phyloP scores from a whole-genome alignment of 108 stramenopile species.

The Asterionellopsis glacialis region DNA sequence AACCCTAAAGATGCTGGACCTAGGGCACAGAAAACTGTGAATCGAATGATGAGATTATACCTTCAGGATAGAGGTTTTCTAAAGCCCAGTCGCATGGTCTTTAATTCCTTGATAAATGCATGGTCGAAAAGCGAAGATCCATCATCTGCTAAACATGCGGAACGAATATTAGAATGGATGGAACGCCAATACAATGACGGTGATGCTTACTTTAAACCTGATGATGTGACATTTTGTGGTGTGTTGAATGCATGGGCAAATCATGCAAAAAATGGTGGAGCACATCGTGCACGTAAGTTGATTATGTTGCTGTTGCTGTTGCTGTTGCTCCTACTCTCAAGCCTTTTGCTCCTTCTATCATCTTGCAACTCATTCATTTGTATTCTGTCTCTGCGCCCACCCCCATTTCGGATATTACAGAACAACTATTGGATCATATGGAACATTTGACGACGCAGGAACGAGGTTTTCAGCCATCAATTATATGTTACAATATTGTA shows the following conservation, averaged over 20 bases:
- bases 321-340: too few species aligned
- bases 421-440: conserved; percentile 69
- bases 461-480: conserved; percentile 33
- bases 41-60: conserved; percentile 71
- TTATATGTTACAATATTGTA: conserved; percentile 53
- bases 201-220: conserved; percentile 55
- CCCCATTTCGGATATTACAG: too few species aligned
- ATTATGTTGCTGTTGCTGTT: too few species aligned
- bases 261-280: conserved; percentile 51
- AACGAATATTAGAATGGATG: conserved; percentile 66
- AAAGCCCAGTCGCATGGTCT: conserved; percentile 55
- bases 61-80: conserved; percentile 40
- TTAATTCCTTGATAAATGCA: conserved; percentile 65
- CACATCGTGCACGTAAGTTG: conserved; percentile 44
- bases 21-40: conserved; percentile 58
- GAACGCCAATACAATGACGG: conserved; percentile 47
- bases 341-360: too few species aligned
- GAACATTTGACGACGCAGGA: conserved; percentile 30
- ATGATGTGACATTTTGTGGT: conserved; percentile 59
- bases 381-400: too few species aligned
- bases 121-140: conserved; percentile 49
- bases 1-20: conserved; percentile 29
- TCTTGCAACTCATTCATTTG: too few species aligned
- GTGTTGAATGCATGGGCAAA: conserved; percentile 76
- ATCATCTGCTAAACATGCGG: conserved; percentile 44